Conservation (phyloP, 371 early-diverging fungal genomes). For the Syncephalastrum monosporum region DNA sequence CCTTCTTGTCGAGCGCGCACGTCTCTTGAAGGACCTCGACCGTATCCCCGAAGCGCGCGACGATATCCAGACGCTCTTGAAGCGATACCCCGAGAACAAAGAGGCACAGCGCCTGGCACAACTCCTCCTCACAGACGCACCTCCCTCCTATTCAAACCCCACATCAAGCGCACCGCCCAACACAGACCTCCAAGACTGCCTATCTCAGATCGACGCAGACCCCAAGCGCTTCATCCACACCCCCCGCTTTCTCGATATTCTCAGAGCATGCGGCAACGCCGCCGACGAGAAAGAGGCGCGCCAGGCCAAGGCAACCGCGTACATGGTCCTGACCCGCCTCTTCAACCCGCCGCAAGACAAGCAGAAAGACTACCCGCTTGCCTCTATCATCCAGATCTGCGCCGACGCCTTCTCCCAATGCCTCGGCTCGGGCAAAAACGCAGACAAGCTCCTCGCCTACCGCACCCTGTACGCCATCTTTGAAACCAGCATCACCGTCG, state of each 20-base stretch:
- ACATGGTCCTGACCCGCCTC: conserved; percentile 39
- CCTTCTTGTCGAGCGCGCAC: conserved; percentile 36
- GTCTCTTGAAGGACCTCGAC: conserved; percentile 25
- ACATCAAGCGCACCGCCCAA: conserved; percentile 5
- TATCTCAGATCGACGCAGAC: conserved; percentile 11
- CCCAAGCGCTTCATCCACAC: conserved; percentile 28
- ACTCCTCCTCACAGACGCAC: conserved; percentile 9
- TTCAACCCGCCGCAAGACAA: conserved; percentile 28
- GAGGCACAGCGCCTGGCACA: conserved; percentile 30
- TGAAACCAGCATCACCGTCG: conserved; percentile 61
- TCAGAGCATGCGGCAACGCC: conserved; percentile 35
- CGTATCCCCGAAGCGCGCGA: conserved; percentile 31
- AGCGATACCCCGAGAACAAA: conserved; percentile 30
- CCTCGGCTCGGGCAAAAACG: conserved; percentile 43
- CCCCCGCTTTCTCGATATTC: conserved; percentile 27
- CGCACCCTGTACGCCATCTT: conserved; percentile 63
- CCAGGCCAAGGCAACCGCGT: conserved; percentile 31
- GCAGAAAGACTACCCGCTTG: conserved; percentile 30
- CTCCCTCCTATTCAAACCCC: not conserved
- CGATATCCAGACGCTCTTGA: conserved; percentile 39
- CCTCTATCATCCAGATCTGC: conserved; percentile 36
- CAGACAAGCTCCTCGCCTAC: conserved; percentile 45
- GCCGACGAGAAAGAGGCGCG: conserved; percentile 11
- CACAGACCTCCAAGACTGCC: conserved; percentile 17
- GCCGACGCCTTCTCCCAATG: conserved; percentile 41